phyloP scores from a whole-genome alignment of 2,329 filamentous ascomycete genomes.

The Geoglossum cookeanum region DNA sequence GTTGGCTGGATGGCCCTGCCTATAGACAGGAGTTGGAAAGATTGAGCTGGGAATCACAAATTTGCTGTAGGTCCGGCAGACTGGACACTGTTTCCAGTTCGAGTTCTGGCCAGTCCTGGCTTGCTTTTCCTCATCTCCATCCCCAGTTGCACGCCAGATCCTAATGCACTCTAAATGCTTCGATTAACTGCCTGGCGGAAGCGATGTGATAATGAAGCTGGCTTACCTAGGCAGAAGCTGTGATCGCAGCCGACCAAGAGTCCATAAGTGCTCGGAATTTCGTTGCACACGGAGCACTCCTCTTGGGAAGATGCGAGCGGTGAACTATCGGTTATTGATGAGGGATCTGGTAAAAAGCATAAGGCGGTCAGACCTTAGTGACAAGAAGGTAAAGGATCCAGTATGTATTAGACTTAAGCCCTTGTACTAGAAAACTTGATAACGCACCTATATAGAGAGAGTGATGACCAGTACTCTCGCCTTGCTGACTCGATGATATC shows the following conservation, averaged over 20 bases:
- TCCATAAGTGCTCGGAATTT: constrained; percentile 14
- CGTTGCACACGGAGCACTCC: constrained; percentile 16
- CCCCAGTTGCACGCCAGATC: constrained; percentile 13
- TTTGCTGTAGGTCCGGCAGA: constrained; percentile 15
- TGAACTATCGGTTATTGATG: constrained; percentile 3
- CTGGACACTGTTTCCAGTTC: constrained; percentile 12
- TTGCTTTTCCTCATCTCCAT: constrained; percentile 8
- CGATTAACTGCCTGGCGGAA: not conserved
- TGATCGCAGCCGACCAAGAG: constrained; percentile 15
- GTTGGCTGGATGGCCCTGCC: constrained; percentile 6
- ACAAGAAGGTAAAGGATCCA: no score
- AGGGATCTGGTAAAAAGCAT: constrained; percentile 2
- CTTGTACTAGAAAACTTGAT: no score
- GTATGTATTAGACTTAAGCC: not conserved
- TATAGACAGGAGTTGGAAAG: constrained; percentile 10
- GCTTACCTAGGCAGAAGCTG: constrained; percentile 15
- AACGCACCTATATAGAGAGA: constrained; percentile 1
- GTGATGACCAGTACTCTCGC: constrained; percentile 7
- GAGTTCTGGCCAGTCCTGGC: constrained; percentile 4
- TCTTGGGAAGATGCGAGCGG: constrained; percentile 3
- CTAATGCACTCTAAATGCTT: constrained; percentile 13
- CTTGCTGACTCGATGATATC: constrained; percentile 2
- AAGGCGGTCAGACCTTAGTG: not conserved
- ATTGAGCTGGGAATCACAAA: constrained; percentile 15
- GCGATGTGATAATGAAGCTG: not conserved